These are phyloP conservation scores for Anisodus acutangulus DNA, from an alignment of 257 asterid species.

Conservation along the genomic window DNA sequence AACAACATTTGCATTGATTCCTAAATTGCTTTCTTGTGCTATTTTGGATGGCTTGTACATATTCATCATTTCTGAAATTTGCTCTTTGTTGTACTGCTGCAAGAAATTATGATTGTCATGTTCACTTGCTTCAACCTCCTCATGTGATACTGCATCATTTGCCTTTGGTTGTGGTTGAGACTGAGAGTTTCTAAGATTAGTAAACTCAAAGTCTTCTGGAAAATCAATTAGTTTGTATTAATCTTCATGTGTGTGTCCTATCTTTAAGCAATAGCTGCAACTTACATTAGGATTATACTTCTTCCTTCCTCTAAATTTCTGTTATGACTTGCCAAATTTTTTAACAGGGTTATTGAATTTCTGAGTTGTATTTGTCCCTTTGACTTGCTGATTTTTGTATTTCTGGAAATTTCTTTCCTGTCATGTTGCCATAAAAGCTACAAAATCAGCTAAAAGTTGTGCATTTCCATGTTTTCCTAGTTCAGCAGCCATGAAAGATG, in stretches of 20 bases:
- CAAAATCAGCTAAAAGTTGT: background rate
- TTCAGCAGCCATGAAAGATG: background rate
- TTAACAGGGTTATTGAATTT: too few relatives aligned
- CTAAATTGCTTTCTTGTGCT: background rate
- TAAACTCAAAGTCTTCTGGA: too few relatives aligned
- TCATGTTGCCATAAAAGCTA: background rate
- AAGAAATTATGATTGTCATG: too few relatives aligned
- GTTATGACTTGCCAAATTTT: background rate
- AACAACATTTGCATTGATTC: background rate
- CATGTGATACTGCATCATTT: background rate
- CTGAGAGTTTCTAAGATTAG: background rate
- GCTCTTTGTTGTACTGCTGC: background rate
- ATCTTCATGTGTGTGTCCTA: too few relatives aligned
- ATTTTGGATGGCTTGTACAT: background rate
- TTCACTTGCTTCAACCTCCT: background rate
- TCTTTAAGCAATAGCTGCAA: too few relatives aligned
- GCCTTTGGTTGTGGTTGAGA: too few relatives aligned
- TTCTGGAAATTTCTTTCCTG: background rate
- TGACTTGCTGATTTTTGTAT: too few relatives aligned
- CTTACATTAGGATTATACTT: too few relatives aligned
- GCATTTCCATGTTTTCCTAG: background rate
- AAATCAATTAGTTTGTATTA: too few relatives aligned
- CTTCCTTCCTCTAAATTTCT: background rate
- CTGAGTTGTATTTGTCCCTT: too few relatives aligned
- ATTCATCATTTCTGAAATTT: background rate